Evolutionary conservation across 441 rosid genomes (phyloP).

Genomic region (Mallotus repandus): DNA sequence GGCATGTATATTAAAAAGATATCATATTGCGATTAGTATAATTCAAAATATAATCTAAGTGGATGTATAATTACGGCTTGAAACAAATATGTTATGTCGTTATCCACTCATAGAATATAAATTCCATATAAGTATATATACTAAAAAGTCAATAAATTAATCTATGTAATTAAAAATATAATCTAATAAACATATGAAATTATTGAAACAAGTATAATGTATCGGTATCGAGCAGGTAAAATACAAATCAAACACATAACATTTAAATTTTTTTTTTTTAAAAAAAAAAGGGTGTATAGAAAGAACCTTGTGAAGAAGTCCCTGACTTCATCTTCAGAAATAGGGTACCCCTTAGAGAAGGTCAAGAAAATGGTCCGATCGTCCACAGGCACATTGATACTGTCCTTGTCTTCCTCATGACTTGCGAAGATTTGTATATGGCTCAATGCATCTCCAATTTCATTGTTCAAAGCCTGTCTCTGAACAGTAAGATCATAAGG

Average conservation of each 20-base stretch:
- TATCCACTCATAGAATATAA: neutral
- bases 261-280: too few relatives aligned
- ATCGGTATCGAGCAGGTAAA: too few relatives aligned
- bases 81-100: neutral
- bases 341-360: slow-evolving; percentile 67
- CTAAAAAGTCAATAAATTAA: too few relatives aligned
- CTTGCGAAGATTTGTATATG: neutral
- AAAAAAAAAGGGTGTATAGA: neutral
- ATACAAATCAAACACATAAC: too few relatives aligned
- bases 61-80: too few relatives aligned
- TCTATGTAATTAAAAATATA: too few relatives aligned
- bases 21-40: too few relatives aligned
- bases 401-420: slow-evolving; percentile 2
- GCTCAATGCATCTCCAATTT: slow-evolving; percentile 25
- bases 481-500: slow-evolving; percentile 3
- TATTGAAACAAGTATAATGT: too few relatives aligned
- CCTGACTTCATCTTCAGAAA: slow-evolving; percentile 48
- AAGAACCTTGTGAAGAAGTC: slow-evolving; percentile 51
- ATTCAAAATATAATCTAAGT: too few relatives aligned
- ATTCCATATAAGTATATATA: too few relatives aligned
- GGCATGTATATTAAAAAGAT: too few relatives aligned
- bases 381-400: slow-evolving; percentile 19
- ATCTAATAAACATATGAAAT: too few relatives aligned
- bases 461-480: slow-evolving; percentile 21
- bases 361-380: slow-evolving; percentile 73